phyloP scores from a whole-genome alignment of 257 asterid species.

The Mitragyna speciosa region DNA sequence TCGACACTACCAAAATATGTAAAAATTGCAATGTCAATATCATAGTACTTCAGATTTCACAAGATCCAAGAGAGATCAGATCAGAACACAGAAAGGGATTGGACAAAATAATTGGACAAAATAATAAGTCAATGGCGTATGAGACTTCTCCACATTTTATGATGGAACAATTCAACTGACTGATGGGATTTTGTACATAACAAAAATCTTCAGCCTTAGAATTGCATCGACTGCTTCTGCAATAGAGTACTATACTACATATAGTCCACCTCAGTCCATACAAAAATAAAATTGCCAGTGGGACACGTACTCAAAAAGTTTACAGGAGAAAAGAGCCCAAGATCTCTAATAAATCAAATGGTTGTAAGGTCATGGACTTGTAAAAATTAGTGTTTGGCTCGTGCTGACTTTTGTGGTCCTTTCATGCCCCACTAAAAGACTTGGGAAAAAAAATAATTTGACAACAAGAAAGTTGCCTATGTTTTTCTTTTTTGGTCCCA shows the following conservation, averaged over 20 bases:
- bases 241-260: not conserved
- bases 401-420: conserved; percentile 18
- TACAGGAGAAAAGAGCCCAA: not conserved
- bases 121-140: conserved; percentile 1
- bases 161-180: conserved; percentile 23
- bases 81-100: not conserved
- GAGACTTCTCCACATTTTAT: not conserved
- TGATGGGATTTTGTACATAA: conserved; percentile 8
- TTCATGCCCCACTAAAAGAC: conserved; percentile 21
- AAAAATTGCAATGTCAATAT: not conserved
- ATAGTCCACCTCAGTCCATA: conserved; percentile 10
- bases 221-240: not conserved
- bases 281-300: conserved; percentile 16
- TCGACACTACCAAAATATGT: not conserved
- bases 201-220: not conserved
- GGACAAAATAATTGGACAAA: conserved; percentile 17
- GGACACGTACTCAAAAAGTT: conserved; percentile 33
- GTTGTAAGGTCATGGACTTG: conserved; percentile 8
- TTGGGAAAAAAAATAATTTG: not conserved
- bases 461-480: not conserved
- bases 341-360: conserved; percentile 2
- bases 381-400: conserved; percentile 15
- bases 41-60: not conserved
- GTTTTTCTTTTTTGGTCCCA: not conserved
- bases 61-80: not conserved